phyloP scores from a whole-genome alignment of 257 asterid species.

The Solanum rostratum region DNA sequence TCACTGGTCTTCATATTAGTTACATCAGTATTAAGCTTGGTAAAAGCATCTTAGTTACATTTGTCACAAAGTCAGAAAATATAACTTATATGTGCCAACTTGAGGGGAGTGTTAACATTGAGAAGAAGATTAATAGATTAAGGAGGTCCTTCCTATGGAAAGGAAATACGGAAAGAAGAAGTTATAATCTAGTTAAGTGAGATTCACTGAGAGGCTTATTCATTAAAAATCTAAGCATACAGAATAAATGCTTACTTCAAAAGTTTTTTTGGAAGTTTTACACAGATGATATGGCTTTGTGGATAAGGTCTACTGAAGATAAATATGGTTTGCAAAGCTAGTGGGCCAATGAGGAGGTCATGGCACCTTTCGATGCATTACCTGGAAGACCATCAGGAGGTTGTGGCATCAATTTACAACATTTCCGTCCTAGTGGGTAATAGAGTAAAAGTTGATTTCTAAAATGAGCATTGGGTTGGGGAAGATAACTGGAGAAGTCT shows the following conservation, averaged over 20 bases:
- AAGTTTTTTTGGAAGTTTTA: not conserved
- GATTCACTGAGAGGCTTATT: not conserved
- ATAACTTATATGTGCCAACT: not conserved
- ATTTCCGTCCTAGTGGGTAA: not conserved
- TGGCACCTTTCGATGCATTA: not conserved
- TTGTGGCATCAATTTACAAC: not conserved
- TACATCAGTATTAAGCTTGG: not conserved
- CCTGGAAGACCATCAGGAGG: not conserved
- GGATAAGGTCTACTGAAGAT: not conserved
- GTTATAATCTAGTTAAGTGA: not conserved
- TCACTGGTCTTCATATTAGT: not conserved
- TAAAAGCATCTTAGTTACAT: not conserved
- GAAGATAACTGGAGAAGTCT: not conserved
- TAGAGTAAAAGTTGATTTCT: not conserved
- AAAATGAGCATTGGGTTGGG: not conserved
- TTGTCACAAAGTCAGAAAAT: not conserved
- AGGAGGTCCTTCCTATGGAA: not conserved
- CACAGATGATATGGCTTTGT: not conserved
- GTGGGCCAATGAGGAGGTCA: not conserved
- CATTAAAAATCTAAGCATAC: not conserved
- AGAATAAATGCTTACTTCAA: not conserved
- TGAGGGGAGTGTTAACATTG: not conserved
- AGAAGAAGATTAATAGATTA: not conserved
- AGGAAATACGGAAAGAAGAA: not conserved
- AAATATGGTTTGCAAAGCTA: not conserved